Conservation (phyloP, 768 basidiomycete species). For the Suillus cothurnatus region DNA sequence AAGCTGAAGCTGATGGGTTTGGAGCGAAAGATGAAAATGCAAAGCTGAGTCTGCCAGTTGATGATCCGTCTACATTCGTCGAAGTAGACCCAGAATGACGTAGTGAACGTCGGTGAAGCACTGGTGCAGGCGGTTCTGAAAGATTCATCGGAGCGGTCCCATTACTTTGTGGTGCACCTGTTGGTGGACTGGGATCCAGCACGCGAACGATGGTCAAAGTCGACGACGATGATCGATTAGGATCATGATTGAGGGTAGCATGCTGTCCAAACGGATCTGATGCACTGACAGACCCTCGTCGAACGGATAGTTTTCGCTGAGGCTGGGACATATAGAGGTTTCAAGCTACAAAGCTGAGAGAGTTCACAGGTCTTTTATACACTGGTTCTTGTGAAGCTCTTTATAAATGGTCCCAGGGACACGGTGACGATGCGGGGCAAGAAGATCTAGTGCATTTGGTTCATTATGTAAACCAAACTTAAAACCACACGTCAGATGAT, state of each 20-base stretch:
- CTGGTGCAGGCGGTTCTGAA: conserved; percentile 28
- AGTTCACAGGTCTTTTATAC: background rate
- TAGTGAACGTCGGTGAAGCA: conserved; percentile 31
- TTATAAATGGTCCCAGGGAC: conserved; percentile 5
- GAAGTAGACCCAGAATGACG: conserved; percentile 36
- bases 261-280: conserved; percentile 68
- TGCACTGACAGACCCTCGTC: conserved; percentile 71
- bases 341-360: background rate
- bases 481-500: background rate
- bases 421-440: conserved; percentile 3
- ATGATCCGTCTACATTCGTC: conserved; percentile 22
- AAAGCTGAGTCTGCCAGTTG: conserved; percentile 51
- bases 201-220: conserved; percentile 79
- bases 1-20: conserved; percentile 20
- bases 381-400: background rate
- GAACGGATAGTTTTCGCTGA: conserved; percentile 43
- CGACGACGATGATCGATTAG: conserved; percentile 57
- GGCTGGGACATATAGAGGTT: conserved; percentile 22
- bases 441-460: background rate
- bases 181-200: conserved; percentile 31
- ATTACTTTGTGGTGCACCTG: conserved; percentile 8
- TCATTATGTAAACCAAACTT: background rate
- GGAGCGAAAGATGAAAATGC: conserved; percentile 66
- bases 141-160: conserved; percentile 16
- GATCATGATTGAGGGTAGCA: conserved; percentile 51